Conservation (phyloP, 352 stramenopile species). For the Phytopythium delawarense region DNA sequence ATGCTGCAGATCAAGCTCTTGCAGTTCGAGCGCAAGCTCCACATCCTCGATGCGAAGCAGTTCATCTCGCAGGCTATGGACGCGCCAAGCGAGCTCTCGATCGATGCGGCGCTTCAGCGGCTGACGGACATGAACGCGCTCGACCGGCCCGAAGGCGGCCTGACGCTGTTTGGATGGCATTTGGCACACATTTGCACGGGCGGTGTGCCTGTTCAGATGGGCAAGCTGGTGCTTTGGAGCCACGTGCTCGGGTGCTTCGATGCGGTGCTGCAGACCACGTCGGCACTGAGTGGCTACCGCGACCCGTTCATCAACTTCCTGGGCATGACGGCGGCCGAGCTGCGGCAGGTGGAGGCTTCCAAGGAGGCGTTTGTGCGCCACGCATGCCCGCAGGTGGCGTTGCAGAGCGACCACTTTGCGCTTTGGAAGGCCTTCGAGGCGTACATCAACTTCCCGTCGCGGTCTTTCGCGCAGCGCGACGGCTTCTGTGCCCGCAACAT, state of each 20-base stretch:
- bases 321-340: conserved; percentile 56
- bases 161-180: conserved; percentile 76
- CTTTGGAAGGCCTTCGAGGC: conserved; percentile 62
- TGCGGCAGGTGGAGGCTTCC: conserved; percentile 45
- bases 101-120: conserved; percentile 89
- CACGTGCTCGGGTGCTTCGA: conserved; percentile 68
- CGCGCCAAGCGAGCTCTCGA: conserved; percentile 85
- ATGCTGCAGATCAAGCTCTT: conserved; percentile 75
- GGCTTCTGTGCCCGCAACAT: conserved; percentile 60
- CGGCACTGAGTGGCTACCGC: conserved; percentile 67
- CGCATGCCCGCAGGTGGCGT: conserved; percentile 23
- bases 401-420: conserved; percentile 74
- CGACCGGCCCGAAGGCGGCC: conserved; percentile 15
- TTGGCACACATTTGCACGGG: conserved; percentile 62
- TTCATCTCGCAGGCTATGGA: conserved; percentile 94
- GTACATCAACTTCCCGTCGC: conserved; percentile 39
- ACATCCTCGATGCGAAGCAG: conserved; percentile 56
- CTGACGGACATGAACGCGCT: conserved; percentile 81
- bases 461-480: conserved; percentile 31
- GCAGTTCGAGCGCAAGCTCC: conserved; percentile 70
- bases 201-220: conserved; percentile 66
- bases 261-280: conserved; percentile 56
- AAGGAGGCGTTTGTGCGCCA: conserved; percentile 53
- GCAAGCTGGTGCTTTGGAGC: conserved; percentile 65
- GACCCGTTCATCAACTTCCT: conserved; percentile 74